Conservation (phyloP, 2,329 filamentous ascomycete genomes). For the Aurifilum marmelostoma region DNA sequence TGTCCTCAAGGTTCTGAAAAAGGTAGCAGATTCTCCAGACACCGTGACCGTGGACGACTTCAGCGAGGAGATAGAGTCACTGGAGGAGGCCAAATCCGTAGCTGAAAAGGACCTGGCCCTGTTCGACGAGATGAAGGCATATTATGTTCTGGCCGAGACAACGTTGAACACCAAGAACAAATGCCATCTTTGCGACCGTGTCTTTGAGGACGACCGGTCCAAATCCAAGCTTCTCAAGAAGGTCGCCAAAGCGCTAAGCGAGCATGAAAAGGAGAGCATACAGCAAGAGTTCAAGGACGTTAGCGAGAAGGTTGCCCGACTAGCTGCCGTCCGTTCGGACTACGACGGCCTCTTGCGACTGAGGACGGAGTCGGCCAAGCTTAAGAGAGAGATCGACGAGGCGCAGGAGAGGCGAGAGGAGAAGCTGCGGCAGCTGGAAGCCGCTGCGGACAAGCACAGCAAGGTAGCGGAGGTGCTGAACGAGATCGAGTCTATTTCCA, state of each 20-base stretch:
- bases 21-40: slow-evolving; percentile 42
- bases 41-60: slow-evolving; percentile 57
- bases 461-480: slow-evolving; percentile 60
- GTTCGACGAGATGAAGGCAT: slow-evolving; percentile 70
- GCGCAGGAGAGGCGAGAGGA: slow-evolving; percentile 62
- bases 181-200: slow-evolving; percentile 76
- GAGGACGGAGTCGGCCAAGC: slow-evolving; percentile 69
- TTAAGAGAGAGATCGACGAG: slow-evolving; percentile 62
- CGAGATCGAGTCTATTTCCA: slow-evolving; percentile 70
- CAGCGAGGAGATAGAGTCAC: slow-evolving; percentile 50
- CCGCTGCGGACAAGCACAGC: slow-evolving; percentile 67
- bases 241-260: slow-evolving; percentile 66
- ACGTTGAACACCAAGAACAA: slow-evolving; percentile 68
- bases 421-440: slow-evolving; percentile 65
- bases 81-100: slow-evolving; percentile 61
- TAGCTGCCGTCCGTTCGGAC: slow-evolving; percentile 65
- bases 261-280: slow-evolving; percentile 61
- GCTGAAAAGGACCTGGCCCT: slow-evolving; percentile 70
- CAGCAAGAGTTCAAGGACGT: slow-evolving; percentile 38
- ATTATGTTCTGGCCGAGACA: slow-evolving; percentile 70
- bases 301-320: slow-evolving; percentile 53
- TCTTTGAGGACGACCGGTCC: slow-evolving; percentile 59
- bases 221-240: slow-evolving; percentile 68
- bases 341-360: slow-evolving; percentile 78
- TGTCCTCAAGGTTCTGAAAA: slow-evolving; percentile 53